Conservation (phyloP, 371 early-diverging fungal species). For the Rhizopus arrhizus region DNA sequence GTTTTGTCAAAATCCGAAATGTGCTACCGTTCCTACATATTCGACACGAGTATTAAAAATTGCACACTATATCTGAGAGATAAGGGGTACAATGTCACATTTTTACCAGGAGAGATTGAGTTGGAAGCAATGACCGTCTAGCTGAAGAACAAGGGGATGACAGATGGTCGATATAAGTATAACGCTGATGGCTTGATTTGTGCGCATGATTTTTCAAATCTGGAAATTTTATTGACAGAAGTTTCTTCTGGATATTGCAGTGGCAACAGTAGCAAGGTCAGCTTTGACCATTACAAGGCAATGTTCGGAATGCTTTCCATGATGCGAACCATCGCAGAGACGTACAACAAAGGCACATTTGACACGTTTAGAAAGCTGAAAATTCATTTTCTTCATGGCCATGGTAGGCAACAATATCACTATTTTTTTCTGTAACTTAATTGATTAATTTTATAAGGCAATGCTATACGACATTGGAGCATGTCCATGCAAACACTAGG, state of each 20-base stretch:
- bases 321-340: constrained; percentile 18
- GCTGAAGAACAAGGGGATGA: constrained; percentile 1
- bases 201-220: constrained; percentile 5
- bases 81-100: constrained; percentile 2
- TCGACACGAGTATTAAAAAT: not conserved
- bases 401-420: constrained; percentile 10
- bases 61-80: not conserved
- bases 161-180: constrained; percentile 8
- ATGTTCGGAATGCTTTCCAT: constrained; percentile 23
- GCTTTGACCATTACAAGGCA: constrained; percentile 22
- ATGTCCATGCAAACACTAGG: constrained; percentile 11
- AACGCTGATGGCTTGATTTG: constrained; percentile 8
- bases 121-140: not conserved
- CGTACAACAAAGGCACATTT: constrained; percentile 12
- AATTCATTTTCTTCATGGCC: constrained; percentile 14
- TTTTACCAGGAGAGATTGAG: constrained; percentile 2
- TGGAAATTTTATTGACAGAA: constrained; percentile 23
- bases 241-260: constrained; percentile 20
- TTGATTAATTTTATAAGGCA: constrained; percentile 13
- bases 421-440: constrained; percentile 14
- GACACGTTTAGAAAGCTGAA: constrained; percentile 16
- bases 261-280: constrained; percentile 15
- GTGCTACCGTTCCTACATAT: not conserved
- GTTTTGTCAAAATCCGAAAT: not conserved
- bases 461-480: constrained; percentile 7